Percentiles rank a stretch among this genome's conserved stretches.
Conservation (phyloP, 371 early-diverging fungal genomes). For the Parasitella parasitica region DNA sequence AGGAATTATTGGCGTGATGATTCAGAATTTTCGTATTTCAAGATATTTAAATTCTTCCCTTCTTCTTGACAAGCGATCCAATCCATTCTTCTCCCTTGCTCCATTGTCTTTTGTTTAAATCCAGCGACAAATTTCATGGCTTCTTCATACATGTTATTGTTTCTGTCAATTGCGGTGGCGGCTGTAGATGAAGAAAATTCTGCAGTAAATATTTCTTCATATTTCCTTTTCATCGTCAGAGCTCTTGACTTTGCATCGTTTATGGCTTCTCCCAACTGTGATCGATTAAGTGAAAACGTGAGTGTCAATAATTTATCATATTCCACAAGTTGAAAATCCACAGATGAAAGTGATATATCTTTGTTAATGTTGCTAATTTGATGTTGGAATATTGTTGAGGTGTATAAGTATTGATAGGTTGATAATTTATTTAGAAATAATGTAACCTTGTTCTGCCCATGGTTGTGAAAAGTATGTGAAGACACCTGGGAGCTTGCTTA, state of each 20-base stretch:
- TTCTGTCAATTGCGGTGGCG: slow-evolving; percentile 3
- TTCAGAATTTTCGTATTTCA: slow-evolving; percentile 19
- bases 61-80: slow-evolving; percentile 17
- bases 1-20: slow-evolving; percentile 17
- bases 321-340: slow-evolving; percentile 11
- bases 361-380: slow-evolving; percentile 7
- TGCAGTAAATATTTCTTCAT: slow-evolving; percentile 5
- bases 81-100: slow-evolving; percentile 13
- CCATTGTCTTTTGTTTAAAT: slow-evolving; percentile 12
- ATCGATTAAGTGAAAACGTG: slow-evolving; percentile 4
- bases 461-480: neutral
- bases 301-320: slow-evolving; percentile 8
- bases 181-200: slow-evolving; percentile 5
- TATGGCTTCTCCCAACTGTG: slow-evolving; percentile 9
- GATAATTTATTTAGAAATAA: slow-evolving; percentile 12
- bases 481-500: no score
- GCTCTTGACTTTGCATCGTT: slow-evolving; percentile 11
- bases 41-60: slow-evolving; percentile 10
- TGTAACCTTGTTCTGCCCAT: slow-evolving; percentile 6
- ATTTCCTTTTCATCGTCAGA: slow-evolving; percentile 10
- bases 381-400: slow-evolving; percentile 11
- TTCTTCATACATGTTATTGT: slow-evolving; percentile 15
- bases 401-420: slow-evolving; percentile 4
- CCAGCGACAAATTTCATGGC: slow-evolving; percentile 10
- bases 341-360: neutral